These are phyloP conservation scores for Alternaria hordeiaustralica DNA, from an alignment of 2,329 filamentous ascomycete species.

Conservation along the genomic window DNA sequence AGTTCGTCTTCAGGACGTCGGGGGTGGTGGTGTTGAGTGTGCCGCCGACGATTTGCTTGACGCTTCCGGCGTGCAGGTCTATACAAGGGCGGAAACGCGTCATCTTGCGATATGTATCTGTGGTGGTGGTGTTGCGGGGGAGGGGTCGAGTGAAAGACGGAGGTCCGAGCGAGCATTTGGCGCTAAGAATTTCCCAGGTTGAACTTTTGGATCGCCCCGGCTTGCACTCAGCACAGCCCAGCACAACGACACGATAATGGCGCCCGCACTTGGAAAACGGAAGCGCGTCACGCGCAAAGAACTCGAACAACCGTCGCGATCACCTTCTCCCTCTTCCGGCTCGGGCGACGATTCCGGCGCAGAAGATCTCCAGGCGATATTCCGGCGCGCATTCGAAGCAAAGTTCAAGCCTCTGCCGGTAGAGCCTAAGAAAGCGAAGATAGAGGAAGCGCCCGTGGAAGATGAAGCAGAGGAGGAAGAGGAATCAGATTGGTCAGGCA, in stretches of 20 bases:
- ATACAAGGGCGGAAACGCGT: slow-evolving; percentile 96
- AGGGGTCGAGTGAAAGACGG: slow-evolving; percentile 23
- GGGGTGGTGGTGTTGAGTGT: slow-evolving; percentile 64
- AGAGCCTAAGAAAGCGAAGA: slow-evolving; percentile 39
- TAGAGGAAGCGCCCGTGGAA: slow-evolving; percentile 33
- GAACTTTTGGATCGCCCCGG: slow-evolving; percentile 10
- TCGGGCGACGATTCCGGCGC: slow-evolving; percentile 43
- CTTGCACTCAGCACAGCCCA: background rate
- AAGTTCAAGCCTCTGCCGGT: slow-evolving; percentile 76
- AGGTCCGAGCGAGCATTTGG: slow-evolving; percentile 30
- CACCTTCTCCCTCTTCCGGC: slow-evolving; percentile 35
- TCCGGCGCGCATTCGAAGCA: slow-evolving; percentile 85
- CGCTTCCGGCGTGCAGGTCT: slow-evolving; percentile 94
- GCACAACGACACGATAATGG: slow-evolving; percentile 31
- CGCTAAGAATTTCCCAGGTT: slow-evolving; percentile 10
- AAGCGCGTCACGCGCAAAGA: slow-evolving; percentile 51
- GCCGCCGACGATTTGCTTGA: slow-evolving; percentile 98
- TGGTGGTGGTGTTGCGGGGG: slow-evolving; percentile 18
- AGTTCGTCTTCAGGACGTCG: slow-evolving; percentile 79
- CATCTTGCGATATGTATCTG: slow-evolving; percentile 61
- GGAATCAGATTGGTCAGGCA: slow-evolving; percentile 67
- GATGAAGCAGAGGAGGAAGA: slow-evolving; percentile 40
- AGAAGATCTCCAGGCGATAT: slow-evolving; percentile 72
- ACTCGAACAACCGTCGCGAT: slow-evolving; percentile 34
- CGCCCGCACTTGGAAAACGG: slow-evolving; percentile 53